Conservation (phyloP, 495 filamentous ascomycete genomes). For the Neurospora africana region DNA sequence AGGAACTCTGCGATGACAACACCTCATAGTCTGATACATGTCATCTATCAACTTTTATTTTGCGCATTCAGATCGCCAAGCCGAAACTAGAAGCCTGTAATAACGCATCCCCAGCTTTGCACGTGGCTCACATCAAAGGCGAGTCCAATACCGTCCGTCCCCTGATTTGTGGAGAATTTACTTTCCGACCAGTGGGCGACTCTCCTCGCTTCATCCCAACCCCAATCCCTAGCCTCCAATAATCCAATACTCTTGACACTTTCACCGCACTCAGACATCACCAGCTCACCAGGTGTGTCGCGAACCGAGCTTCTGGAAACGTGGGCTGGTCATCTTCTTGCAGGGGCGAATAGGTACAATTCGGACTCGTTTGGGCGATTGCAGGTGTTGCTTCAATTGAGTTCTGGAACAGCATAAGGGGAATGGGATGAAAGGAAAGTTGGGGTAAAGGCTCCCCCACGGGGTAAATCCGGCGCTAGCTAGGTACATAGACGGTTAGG, state of each 20-base stretch:
- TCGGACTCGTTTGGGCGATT: background rate
- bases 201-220: background rate
- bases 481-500: background rate
- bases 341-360: background rate
- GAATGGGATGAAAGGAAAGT: background rate
- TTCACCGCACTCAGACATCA: background rate
- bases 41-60: no score
- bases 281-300: background rate
- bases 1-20: no score
- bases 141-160: background rate
- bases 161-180: conserved; percentile 11
- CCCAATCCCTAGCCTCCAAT: background rate
- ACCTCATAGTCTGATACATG: no score
- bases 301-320: background rate
- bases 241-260: background rate
- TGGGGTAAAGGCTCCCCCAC: background rate
- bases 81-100: no score
- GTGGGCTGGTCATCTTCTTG: background rate
- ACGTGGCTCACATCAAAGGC: no score
- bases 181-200: background rate
- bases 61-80: no score
- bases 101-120: no score
- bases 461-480: background rate
- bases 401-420: background rate
- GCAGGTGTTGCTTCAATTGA: background rate